Conservation (phyloP, 306 rosid species). For the Bauhinia variegata region DNA sequence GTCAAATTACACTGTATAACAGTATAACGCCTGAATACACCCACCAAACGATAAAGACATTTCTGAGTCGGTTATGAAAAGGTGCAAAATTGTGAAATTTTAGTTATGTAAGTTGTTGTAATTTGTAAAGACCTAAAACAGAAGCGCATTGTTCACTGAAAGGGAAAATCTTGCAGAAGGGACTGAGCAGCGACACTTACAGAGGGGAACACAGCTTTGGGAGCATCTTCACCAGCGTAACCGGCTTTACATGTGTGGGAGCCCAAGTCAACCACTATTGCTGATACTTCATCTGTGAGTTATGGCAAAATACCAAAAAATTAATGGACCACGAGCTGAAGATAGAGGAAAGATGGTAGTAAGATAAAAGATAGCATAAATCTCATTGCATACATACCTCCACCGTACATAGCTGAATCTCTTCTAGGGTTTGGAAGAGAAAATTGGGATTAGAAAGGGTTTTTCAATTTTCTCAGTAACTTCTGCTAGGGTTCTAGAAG, state of each 20-base stretch:
- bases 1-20: background rate
- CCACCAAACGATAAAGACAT: background rate
- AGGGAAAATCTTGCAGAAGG: background rate
- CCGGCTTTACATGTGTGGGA: constrained; percentile 99
- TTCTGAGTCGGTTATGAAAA: background rate
- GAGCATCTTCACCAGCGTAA: constrained; percentile 98
- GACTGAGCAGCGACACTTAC: constrained; percentile 46
- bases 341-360: background rate
- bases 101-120: background rate
- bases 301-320: constrained; percentile 3
- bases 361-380: background rate
- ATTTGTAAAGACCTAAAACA: background rate
- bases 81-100: background rate
- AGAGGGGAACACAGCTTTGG: constrained; percentile 96
- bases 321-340: background rate
- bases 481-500: constrained; percentile 19
- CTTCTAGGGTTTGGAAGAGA: background rate
- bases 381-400: constrained; percentile 64
- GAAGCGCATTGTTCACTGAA: background rate
- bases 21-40: background rate
- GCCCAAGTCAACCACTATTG: constrained; percentile 87
- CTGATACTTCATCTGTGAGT: constrained; percentile 85
- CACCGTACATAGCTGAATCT: constrained; percentile 76
- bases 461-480: constrained; percentile 2
- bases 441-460: constrained; percentile 42